Base-by-base conservation (phyloP, 441 rosid species). In the Syzygium malaccense region DNA sequence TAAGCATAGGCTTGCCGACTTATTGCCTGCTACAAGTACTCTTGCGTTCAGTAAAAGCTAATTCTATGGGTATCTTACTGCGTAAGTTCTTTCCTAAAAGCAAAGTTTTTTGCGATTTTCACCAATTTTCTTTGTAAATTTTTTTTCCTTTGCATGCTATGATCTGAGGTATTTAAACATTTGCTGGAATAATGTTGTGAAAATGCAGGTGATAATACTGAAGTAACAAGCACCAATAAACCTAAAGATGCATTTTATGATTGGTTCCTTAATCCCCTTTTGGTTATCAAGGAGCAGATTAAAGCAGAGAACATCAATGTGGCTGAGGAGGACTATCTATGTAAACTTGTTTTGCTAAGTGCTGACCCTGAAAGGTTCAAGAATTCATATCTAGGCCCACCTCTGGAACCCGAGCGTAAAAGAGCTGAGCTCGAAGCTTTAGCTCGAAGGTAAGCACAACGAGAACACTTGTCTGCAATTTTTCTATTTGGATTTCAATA, bases 281-380 rank as follows among this genome's bases (percentile, higher is more conserved):
- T 98, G 91, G 91, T 97, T 89, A 92, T 98, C 86, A 98, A 96
- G 91, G 99, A 98, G 14, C 99, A 98, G 93, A 94, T 98, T 51
- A 92, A 92, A 92, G 99, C 99, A 8, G 93, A 93, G 84, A 93
- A 94, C n/a, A 91, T 98, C 45, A 90, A 94, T 4, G 95, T 92
- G 79, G 96, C 87, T 57, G 99, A 97, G 92, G 99, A 96, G 91
- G 96, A 93, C 79, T 96, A 96, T 90, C 96, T 98, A n/a, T 90
- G 97, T 87, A 98, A 94, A 56, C 87, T 95, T 87, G 96, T 97
- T 13, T 85, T 98, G 90, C 88, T 96, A n/a, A 93, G 90, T 88
- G 95, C 95, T 88, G 95, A 96, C 86, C 91, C 95, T 10, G 91
- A 62, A 66, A 94, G 96, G 91, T 92, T 97, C 92, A 96, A 94